These are phyloP conservation scores for Gracilaria vermiculophylla DNA, from an alignment of 23 red algal genomes.

Conservation along the genomic window DNA sequence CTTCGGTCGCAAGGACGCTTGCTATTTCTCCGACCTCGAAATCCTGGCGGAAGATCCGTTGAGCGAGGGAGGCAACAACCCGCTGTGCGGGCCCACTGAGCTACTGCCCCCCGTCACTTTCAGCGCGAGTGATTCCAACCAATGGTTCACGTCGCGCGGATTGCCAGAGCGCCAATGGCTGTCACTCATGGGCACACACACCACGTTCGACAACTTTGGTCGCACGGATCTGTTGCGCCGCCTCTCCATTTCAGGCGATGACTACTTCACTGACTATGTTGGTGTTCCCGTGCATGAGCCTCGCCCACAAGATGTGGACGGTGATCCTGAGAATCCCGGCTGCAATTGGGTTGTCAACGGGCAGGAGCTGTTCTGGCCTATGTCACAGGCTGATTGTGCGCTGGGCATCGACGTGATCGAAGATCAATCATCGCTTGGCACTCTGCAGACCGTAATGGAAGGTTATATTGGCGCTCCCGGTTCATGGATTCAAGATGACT, in stretches of 20 bases:
- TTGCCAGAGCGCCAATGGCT: background rate
- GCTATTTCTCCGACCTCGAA: background rate
- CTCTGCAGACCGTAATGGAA: background rate
- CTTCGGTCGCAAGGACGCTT: background rate
- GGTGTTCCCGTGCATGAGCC: background rate
- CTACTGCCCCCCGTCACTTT: background rate
- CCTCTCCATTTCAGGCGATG: background rate
- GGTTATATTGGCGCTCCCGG: background rate
- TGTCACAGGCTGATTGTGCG: conserved; percentile 16
- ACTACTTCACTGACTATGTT: conserved; percentile 9
- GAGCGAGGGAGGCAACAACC: background rate
- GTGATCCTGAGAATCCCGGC: background rate
- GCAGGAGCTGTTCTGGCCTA: background rate
- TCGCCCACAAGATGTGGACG: background rate
- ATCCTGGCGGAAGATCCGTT: background rate
- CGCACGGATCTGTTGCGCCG: background rate
- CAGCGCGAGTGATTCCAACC: background rate
- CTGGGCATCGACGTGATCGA: background rate
- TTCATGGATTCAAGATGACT: background rate
- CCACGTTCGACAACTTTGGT: conserved; percentile 1
- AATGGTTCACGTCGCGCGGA: background rate
- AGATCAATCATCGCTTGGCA: background rate
- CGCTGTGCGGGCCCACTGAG: background rate
- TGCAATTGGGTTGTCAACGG: conserved; percentile 1
- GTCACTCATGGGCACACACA: background rate